Percentiles rank a stretch among this genome's conserved stretches.
Conservation (phyloP, 352 stramenopile species). For the Globisporangium alternatum region DNA sequence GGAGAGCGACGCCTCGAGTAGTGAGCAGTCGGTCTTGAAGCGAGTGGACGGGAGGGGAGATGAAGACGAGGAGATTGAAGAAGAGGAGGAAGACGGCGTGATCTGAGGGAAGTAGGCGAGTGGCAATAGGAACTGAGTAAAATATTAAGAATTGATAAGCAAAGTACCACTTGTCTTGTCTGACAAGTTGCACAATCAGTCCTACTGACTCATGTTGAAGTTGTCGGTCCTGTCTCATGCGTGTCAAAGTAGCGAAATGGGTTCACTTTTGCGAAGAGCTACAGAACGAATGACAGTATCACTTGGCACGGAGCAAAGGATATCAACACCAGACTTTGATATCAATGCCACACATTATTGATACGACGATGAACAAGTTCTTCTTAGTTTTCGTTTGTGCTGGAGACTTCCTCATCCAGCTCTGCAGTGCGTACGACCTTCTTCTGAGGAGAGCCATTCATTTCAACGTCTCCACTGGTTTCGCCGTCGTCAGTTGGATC, state of each 20-base stretch:
- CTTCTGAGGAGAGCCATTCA: slow-evolving; percentile 11
- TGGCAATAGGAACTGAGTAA: slow-evolving; percentile 1
- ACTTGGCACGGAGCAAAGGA: not conserved
- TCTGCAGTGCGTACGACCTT: slow-evolving; percentile 7
- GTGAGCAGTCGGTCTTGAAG: not conserved
- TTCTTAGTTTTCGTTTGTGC: not conserved
- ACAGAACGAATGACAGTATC: too few relatives aligned
- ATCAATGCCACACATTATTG: not conserved
- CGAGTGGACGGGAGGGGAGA: slow-evolving; percentile 2
- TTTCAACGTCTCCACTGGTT: not conserved
- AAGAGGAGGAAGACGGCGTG: slow-evolving; percentile 43
- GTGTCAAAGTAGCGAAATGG: not conserved
- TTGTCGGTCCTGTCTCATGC: not conserved
- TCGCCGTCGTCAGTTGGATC: not conserved
- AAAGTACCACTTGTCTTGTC: not conserved
- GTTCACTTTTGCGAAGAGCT: not conserved
- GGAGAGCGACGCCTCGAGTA: slow-evolving; percentile 12
- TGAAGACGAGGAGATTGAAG: slow-evolving; percentile 21
- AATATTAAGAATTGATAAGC: slow-evolving; percentile 9
- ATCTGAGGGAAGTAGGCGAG: slow-evolving; percentile 25
- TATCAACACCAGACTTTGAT: not conserved
- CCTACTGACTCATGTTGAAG: not conserved
- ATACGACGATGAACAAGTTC: not conserved
- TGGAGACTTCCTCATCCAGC: not conserved
- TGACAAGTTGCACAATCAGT: not conserved